Conservation (phyloP, 306 rosid species). For the Lathyrus tuberosus region DNA sequence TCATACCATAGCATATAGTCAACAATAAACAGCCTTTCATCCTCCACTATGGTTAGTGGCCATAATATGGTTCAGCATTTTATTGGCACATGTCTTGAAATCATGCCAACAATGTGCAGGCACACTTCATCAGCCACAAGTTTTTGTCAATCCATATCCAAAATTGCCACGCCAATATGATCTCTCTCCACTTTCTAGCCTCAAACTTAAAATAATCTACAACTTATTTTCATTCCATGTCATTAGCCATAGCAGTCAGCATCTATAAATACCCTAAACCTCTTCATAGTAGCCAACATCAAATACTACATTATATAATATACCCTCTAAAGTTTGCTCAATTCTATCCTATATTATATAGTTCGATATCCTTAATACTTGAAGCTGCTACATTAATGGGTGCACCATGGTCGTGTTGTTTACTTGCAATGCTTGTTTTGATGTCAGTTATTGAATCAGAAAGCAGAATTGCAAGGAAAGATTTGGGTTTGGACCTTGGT, state of each 20-base stretch:
- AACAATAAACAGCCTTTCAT: constrained; percentile 30
- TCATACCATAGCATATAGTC: too few species aligned
- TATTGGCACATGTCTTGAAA: constrained; percentile 36
- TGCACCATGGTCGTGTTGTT: constrained; percentile 38
- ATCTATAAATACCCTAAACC: background rate
- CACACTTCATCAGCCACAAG: too few species aligned
- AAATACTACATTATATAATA: background rate
- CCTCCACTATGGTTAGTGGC: constrained; percentile 53
- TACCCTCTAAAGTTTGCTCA: constrained; percentile 23
- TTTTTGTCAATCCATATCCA: background rate
- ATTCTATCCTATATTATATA: background rate
- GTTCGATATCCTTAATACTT: background rate
- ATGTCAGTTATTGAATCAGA: constrained; percentile 47
- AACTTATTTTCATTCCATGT: too few species aligned
- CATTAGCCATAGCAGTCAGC: too few species aligned
- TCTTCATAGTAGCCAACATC: constrained; percentile 27
- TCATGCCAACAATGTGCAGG: too few species aligned
- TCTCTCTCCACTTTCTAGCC: too few species aligned
- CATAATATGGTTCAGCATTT: constrained; percentile 23
- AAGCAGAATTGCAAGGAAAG: constrained; percentile 53
- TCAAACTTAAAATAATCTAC: too few species aligned
- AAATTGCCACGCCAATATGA: too few species aligned
- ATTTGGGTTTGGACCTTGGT: constrained; percentile 59
- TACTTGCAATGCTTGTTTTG: constrained; percentile 43
- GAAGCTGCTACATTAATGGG: constrained; percentile 41